A percentile compares a stretch with the other conserved stretches of the same genome.
These are phyloP conservation scores for Colletotrichum gloeosporioides DNA, from an alignment of 2,329 filamentous ascomycete species.

Conservation along the genomic window DNA sequence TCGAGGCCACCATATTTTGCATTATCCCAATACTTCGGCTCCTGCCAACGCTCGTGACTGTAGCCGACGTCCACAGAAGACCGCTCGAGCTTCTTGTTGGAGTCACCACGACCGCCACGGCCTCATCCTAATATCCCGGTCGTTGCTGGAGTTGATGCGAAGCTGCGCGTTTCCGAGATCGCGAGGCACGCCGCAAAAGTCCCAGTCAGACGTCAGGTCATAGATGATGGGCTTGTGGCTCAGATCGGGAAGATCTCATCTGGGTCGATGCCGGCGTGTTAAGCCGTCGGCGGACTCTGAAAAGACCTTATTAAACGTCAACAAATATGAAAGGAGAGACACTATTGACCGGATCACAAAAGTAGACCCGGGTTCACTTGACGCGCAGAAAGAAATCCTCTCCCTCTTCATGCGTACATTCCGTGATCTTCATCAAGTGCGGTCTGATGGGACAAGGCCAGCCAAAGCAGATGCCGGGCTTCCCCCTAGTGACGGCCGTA, in stretches of 20 bases:
- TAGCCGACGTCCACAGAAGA: neutral
- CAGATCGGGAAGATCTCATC: neutral
- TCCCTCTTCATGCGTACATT: too few relatives aligned
- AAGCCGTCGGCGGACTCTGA: neutral
- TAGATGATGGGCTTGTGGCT: neutral
- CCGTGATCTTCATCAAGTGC: too few relatives aligned
- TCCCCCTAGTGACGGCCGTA: neutral
- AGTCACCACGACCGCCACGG: neutral
- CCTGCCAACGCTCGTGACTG: neutral
- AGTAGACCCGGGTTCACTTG: neutral
- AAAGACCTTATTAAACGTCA: accelerated
- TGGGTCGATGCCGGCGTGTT: neutral
- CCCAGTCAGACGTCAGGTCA: accelerated
- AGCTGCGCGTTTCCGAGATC: neutral
- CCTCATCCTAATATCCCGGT: neutral
- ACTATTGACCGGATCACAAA: neutral
- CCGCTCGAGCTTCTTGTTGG: neutral
- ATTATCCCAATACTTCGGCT: accelerated
- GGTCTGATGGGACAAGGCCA: neutral
- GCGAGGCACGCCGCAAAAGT: accelerated
- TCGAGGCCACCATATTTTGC: accelerated
- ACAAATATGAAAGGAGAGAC: neutral
- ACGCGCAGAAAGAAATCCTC: too few relatives aligned
- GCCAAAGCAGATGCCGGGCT: neutral
- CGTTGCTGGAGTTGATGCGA: neutral